A percentile compares a stretch with the other conserved stretches of the same genome.
Conservation (phyloP, 2,329 filamentous ascomycete genomes). For the Aspergillus awamori region DNA sequence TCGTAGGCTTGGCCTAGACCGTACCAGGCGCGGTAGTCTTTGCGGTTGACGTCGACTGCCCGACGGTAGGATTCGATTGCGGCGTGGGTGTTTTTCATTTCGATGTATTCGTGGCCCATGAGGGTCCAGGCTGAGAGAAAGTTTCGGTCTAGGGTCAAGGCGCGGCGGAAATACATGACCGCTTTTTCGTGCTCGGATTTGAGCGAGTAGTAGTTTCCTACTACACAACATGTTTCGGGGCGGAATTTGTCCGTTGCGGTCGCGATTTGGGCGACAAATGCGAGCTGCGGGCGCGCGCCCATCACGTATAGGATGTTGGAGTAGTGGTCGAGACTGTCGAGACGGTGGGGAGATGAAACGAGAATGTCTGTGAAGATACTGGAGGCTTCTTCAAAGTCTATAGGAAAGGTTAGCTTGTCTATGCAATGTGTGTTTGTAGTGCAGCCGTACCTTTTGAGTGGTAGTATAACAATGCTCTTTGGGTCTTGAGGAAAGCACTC, state of each 20-base stretch:
- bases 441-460: slow-evolving; percentile 67
- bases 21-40: slow-evolving; percentile 98
- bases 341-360: slow-evolving; percentile 66
- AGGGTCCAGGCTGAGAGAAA: slow-evolving; percentile 96
- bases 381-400: slow-evolving; percentile 66
- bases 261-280: slow-evolving; percentile 88
- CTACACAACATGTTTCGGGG: slow-evolving; percentile 93
- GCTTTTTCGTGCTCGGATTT: slow-evolving; percentile 96
- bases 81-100: slow-evolving; percentile 97
- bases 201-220: slow-evolving; percentile 95
- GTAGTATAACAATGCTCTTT: slow-evolving; percentile 84
- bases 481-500: slow-evolving; percentile 87
- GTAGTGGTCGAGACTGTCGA: slow-evolving; percentile 93
- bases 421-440: background rate
- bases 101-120: slow-evolving; percentile 98
- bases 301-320: slow-evolving; percentile 97
- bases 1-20: slow-evolving; percentile 96
- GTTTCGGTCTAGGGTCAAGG: slow-evolving; percentile 82
- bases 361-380: slow-evolving; percentile 68
- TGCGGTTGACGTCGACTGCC: slow-evolving; percentile 91
- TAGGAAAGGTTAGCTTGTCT: slow-evolving; percentile 16
- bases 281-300: slow-evolving; percentile 81
- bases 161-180: slow-evolving; percentile 94
- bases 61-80: slow-evolving; percentile 96
- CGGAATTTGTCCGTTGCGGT: slow-evolving; percentile 93